phyloP scores from a whole-genome alignment of 306 rosid species.

The Cucurbita moschata region DNA sequence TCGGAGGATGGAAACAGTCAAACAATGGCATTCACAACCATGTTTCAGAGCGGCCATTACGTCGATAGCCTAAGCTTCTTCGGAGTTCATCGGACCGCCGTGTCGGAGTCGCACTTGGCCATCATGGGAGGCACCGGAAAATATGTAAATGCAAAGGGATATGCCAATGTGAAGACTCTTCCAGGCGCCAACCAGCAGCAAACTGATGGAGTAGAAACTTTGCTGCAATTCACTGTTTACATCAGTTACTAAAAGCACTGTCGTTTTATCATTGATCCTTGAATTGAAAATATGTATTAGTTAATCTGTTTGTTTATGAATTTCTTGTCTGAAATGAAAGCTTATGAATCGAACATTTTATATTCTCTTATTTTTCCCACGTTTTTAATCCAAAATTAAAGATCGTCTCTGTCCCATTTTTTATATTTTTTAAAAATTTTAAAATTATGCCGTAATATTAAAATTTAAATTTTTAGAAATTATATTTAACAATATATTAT shows the following conservation, averaged over 20 bases:
- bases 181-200: constrained; percentile 15
- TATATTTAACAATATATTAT: too few relatives aligned
- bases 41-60: constrained; percentile 56
- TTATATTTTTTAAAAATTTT: too few relatives aligned
- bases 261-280: neutral
- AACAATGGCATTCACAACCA: constrained; percentile 57
- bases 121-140: constrained; percentile 81
- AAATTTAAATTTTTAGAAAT: too few relatives aligned
- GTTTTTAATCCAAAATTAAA: too few relatives aligned
- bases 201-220: constrained; percentile 16
- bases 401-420: too few relatives aligned
- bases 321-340: neutral
- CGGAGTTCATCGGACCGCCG: constrained; percentile 50
- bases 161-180: constrained; percentile 40
- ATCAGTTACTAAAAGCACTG: constrained; percentile 1
- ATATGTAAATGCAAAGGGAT: constrained; percentile 51
- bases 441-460: too few relatives aligned
- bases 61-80: constrained; percentile 57
- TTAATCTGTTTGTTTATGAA: neutral
- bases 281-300: neutral
- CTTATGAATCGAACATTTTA: neutral
- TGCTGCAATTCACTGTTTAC: constrained; percentile 16
- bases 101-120: constrained; percentile 61
- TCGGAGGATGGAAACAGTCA: constrained; percentile 67
- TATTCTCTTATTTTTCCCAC: too few relatives aligned